A percentile compares a stretch with the other conserved stretches of the same genome.
These are phyloP conservation scores for Coemansia sp. DNA, from an alignment of 192 early-diverging fungal species.

Conservation along the genomic window DNA sequence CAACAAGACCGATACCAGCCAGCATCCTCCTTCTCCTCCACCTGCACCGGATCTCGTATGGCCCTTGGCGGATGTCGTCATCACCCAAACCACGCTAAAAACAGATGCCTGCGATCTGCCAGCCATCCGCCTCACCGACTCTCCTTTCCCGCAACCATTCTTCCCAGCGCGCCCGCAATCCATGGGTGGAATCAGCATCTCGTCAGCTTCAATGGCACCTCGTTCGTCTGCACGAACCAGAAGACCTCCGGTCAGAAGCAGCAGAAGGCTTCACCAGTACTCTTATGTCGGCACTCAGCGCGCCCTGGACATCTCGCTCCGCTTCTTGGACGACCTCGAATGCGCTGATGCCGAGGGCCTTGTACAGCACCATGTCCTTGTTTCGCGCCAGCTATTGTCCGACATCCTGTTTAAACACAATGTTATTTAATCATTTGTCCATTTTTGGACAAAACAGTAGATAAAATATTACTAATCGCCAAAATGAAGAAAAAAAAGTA, in stretches of 20 bases:
- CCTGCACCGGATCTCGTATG: slow-evolving; percentile 30
- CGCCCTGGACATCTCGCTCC: slow-evolving; percentile 29
- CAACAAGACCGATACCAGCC: neutral
- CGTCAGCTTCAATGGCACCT: neutral
- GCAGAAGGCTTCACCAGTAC: slow-evolving; percentile 8
- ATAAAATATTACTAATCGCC: neutral
- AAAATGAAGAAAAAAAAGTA: slow-evolving; percentile 5
- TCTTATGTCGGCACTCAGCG: slow-evolving; percentile 23
- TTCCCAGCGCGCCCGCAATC: slow-evolving; percentile 32
- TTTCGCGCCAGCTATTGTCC: slow-evolving; percentile 26
- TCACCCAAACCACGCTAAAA: neutral
- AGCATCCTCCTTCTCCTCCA: too few species aligned
- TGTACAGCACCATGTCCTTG: neutral
- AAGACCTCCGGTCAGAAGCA: neutral
- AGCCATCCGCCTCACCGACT: slow-evolving; percentile 19
- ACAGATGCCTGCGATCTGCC: slow-evolving; percentile 9
- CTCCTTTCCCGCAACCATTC: slow-evolving; percentile 33
- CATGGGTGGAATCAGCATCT: slow-evolving; percentile 30
- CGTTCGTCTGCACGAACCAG: neutral
- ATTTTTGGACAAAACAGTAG: neutral
- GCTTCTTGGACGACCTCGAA: slow-evolving; percentile 10
- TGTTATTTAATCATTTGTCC: slow-evolving; percentile 14
- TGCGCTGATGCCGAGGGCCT: slow-evolving; percentile 1
- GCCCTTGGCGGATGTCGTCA: slow-evolving; percentile 38
- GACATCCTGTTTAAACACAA: slow-evolving; percentile 30